Conservation (phyloP, 805 yeast genomes). For the Ogataea nonfermentans region DNA sequence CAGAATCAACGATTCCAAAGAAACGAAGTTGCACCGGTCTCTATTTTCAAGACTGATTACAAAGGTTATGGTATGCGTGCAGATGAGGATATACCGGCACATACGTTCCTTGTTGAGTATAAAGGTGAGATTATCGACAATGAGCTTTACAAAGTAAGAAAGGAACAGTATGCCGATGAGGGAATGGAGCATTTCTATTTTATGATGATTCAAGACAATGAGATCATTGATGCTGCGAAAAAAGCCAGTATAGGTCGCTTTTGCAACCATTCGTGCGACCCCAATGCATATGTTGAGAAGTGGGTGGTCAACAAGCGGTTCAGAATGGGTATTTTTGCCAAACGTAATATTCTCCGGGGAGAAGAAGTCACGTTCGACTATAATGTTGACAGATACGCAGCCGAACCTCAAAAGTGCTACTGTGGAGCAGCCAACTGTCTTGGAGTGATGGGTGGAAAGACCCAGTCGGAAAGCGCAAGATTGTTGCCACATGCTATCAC, state of each 20-base stretch:
- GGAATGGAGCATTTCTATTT: conserved; percentile 83
- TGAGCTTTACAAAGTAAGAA: conserved; percentile 65
- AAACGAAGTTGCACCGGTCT: conserved; percentile 67
- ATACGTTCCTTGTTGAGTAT: conserved; percentile 84
- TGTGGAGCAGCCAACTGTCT: conserved; percentile 93
- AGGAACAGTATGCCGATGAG: conserved; percentile 67
- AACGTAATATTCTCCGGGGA: conserved; percentile 64
- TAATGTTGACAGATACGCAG: conserved; percentile 95
- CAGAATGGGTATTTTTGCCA: conserved; percentile 93
- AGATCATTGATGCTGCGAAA: conserved; percentile 91
- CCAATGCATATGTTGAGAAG: conserved; percentile 92
- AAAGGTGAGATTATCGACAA: conserved; percentile 93
- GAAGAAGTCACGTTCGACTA: conserved; percentile 93
- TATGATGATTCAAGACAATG: conserved; percentile 92
- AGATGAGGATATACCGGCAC: conserved; percentile 50
- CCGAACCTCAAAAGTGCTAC: conserved; percentile 88
- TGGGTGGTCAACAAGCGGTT: conserved; percentile 94
- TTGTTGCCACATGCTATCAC: conserved; percentile 78
- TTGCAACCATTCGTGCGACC: conserved; percentile 92
- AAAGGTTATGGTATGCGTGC: conserved; percentile 94
- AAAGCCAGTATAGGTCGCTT: conserved; percentile 89
- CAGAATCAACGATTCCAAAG: conserved; percentile 86
- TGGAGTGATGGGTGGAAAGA: conserved; percentile 94
- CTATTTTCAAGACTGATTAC: conserved; percentile 75
- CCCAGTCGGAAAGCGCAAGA: conserved; percentile 89